phyloP scores from a whole-genome alignment of 495 filamentous ascomycete genomes.

The Neurospora sp. region DNA sequence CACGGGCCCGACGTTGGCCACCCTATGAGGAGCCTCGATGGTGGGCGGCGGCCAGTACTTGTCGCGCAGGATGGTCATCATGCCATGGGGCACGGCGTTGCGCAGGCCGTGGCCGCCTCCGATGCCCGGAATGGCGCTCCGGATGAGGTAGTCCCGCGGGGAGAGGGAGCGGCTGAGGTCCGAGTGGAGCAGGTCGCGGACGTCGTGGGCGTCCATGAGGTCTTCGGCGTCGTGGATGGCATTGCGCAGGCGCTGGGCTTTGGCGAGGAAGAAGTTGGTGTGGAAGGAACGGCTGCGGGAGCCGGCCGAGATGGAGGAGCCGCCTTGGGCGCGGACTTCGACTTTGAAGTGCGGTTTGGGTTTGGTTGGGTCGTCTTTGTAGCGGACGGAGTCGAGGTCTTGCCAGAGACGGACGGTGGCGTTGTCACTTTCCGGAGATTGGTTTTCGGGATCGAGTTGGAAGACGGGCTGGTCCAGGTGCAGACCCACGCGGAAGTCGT shows the following conservation, averaged over 20 bases:
- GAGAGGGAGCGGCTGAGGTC: neutral
- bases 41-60: slow-evolving; percentile 64
- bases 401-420: neutral
- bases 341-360: slow-evolving; percentile 5
- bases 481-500: slow-evolving; percentile 55
- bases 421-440: neutral
- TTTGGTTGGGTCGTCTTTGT: neutral
- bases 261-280: neutral
- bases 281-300: neutral
- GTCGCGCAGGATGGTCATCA: slow-evolving; percentile 25
- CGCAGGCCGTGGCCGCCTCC: neutral
- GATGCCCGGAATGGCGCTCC: neutral
- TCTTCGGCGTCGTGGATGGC: neutral
- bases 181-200: neutral
- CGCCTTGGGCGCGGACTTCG: neutral
- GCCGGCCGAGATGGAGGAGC: neutral
- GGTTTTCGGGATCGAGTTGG: slow-evolving; percentile 37
- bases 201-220: neutral
- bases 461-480: slow-evolving; percentile 66
- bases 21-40: slow-evolving; percentile 52
- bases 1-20: slow-evolving; percentile 27
- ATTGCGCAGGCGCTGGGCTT: neutral
- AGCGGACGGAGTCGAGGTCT: neutral
- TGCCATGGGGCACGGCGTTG: slow-evolving; percentile 37
- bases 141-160: neutral